A percentile compares a stretch with the other conserved stretches of the same genome.
phyloP scores from a whole-genome alignment of 805 yeast species.

The Pichia eremophila region DNA sequence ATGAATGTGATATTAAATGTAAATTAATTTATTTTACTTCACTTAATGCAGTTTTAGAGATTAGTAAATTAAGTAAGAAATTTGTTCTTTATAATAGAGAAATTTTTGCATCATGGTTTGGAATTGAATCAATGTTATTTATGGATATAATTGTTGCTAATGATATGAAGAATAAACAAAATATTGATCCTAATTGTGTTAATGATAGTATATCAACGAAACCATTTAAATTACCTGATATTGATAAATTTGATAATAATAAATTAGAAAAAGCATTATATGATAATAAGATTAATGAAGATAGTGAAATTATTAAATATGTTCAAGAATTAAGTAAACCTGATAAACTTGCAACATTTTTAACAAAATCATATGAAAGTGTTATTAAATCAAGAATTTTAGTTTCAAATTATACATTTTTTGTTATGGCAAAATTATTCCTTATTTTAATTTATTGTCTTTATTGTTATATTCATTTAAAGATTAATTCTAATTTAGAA shows the following conservation, averaged over 20 bases:
- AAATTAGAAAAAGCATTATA: not conserved
- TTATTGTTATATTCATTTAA: not conserved
- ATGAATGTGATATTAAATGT: not conserved
- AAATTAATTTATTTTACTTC: not conserved
- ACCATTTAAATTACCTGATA: not conserved
- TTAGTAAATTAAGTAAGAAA: not conserved
- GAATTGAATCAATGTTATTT: not conserved
- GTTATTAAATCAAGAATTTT: not conserved
- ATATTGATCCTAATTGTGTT: not conserved
- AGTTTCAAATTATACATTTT: slow-evolving; percentile 4
- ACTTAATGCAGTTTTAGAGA: not conserved
- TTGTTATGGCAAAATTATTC: slow-evolving; percentile 4
- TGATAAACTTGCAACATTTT: not conserved
- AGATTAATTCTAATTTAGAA: not conserved
- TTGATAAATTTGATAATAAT: not conserved
- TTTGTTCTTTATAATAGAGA: slow-evolving; percentile 4
- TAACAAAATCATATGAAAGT: slow-evolving; percentile 3
- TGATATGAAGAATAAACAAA: not conserved
- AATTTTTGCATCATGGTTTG: slow-evolving; percentile 5
- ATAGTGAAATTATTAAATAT: not conserved
- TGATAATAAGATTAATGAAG: not conserved
- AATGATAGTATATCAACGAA: not conserved
- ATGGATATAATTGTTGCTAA: slow-evolving; percentile 1
- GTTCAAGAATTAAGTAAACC: not conserved
- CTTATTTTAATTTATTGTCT: slow-evolving; percentile 4